Conservation (phyloP, 31 red algal genomes). For the Asparagopsis taxiformis region DNA sequence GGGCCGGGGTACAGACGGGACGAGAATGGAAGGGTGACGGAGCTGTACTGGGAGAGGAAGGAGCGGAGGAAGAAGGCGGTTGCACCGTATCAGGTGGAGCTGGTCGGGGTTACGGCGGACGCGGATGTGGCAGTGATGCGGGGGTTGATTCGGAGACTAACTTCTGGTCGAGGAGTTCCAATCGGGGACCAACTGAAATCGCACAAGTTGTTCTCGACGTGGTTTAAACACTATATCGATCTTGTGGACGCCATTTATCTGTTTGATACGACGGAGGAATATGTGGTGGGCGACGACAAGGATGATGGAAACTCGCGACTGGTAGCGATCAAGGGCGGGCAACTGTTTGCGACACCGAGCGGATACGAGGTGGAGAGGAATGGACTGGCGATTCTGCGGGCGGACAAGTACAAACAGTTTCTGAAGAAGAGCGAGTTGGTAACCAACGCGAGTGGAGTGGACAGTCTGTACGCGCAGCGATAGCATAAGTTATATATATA, state of each 20-base stretch:
- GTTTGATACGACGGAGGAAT: conserved; percentile 54
- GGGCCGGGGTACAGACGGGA: conserved; percentile 58
- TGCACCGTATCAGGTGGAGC: conserved; percentile 60
- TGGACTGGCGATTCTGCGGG: conserved; percentile 24
- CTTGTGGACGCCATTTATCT: conserved; percentile 66
- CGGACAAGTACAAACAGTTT: conserved; percentile 40
- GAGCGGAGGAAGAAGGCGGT: conserved; percentile 32
- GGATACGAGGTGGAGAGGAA: neutral
- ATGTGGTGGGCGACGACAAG: neutral
- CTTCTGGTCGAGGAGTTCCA: conserved; percentile 56
- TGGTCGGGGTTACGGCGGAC: conserved; percentile 77
- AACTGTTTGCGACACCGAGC: conserved; percentile 26
- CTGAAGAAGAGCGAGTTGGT: conserved; percentile 55
- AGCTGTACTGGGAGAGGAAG: conserved; percentile 59
- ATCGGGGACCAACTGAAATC: conserved; percentile 58
- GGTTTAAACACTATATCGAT: conserved; percentile 73
- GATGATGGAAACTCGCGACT: conserved; percentile 8
- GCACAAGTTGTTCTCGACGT: conserved; percentile 62
- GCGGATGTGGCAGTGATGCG: conserved; percentile 68
- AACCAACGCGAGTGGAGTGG: conserved; percentile 27
- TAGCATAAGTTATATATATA: no score
- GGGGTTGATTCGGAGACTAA: conserved; percentile 65
- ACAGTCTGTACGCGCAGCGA: no score
- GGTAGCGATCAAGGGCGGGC: conserved; percentile 37
- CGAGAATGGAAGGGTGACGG: conserved; percentile 43